phyloP scores from a whole-genome alignment of 768 basidiomycete species.

The Boletus sp. region DNA sequence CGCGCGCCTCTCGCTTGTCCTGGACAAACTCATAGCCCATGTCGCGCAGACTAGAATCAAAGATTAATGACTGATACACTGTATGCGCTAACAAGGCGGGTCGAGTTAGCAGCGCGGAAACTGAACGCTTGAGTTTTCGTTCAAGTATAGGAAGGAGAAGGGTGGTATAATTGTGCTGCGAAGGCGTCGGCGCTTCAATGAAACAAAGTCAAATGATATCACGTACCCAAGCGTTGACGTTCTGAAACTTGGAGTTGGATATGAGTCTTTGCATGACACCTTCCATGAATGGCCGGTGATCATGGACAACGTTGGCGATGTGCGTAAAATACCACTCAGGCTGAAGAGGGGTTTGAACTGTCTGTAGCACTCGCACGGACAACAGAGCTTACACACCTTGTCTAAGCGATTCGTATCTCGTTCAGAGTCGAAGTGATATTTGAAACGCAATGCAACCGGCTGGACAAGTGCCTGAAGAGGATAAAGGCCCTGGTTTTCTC shows the following conservation, averaged over 20 bases:
- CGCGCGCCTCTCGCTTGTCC: conserved; percentile 16
- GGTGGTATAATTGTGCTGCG: conserved; percentile 80
- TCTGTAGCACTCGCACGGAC: not conserved
- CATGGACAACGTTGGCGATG: conserved; percentile 81
- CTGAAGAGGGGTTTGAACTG: conserved; percentile 38
- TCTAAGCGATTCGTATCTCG: conserved; percentile 89
- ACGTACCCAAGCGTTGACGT: conserved; percentile 75
- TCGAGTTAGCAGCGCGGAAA: conserved; percentile 70
- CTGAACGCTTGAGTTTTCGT: conserved; percentile 69
- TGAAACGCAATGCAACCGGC: conserved; percentile 84
- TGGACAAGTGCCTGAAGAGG: conserved; percentile 81
- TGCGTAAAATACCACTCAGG: conserved; percentile 98
- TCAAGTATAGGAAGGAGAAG: conserved; percentile 76
- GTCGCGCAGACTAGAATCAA: conserved; percentile 76
- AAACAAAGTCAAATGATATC: not conserved
- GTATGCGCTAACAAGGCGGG: conserved; percentile 93
- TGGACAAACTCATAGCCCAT: conserved; percentile 62
- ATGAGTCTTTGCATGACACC: conserved; percentile 69
- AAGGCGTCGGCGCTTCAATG: conserved; percentile 1
- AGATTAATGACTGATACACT: conserved; percentile 86
- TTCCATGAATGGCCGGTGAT: conserved; percentile 82
- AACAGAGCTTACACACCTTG: conserved; percentile 54
- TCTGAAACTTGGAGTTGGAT: conserved; percentile 55
- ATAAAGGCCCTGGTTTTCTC: conserved; percentile 58
- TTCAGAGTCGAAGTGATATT: conserved; percentile 89